Conservation (phyloP, 2,329 filamentous ascomycete species). For the Colletotrichum sp. region DNA sequence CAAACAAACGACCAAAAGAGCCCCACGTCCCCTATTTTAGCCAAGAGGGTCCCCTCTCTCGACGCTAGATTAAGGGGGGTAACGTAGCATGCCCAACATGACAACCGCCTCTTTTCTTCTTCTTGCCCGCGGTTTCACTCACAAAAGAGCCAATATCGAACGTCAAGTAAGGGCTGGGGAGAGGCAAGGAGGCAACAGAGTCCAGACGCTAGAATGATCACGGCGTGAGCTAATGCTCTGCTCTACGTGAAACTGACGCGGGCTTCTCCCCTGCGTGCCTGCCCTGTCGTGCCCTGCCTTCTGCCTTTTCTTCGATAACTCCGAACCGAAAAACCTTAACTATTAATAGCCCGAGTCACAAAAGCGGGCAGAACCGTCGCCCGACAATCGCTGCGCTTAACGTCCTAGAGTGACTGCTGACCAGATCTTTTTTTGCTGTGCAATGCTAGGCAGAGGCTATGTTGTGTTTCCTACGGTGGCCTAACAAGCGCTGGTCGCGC, state of each 20-base stretch:
- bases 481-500: not conserved
- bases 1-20: not conserved
- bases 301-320: not conserved
- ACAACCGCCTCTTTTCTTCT: not conserved
- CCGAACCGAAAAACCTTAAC: not conserved
- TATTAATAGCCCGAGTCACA: slow-evolving; percentile 6
- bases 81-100: not conserved
- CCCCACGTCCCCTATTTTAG: slow-evolving; percentile 7
- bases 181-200: not conserved
- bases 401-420: not conserved
- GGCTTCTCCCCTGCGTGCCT: not conserved
- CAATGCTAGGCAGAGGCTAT: not conserved
- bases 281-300: not conserved
- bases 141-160: not conserved
- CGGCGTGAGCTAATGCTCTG: not conserved
- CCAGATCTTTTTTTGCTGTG: not conserved
- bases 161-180: not conserved
- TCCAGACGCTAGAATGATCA: not conserved
- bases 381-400: not conserved
- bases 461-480: not conserved
- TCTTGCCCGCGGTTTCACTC: not conserved
- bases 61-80: not conserved
- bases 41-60: not conserved
- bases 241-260: not conserved
- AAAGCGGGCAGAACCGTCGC: not conserved